Base-by-base conservation (phyloP, 495 filamentous ascomycete genomes). In the Xylaria telfairii region DNA sequence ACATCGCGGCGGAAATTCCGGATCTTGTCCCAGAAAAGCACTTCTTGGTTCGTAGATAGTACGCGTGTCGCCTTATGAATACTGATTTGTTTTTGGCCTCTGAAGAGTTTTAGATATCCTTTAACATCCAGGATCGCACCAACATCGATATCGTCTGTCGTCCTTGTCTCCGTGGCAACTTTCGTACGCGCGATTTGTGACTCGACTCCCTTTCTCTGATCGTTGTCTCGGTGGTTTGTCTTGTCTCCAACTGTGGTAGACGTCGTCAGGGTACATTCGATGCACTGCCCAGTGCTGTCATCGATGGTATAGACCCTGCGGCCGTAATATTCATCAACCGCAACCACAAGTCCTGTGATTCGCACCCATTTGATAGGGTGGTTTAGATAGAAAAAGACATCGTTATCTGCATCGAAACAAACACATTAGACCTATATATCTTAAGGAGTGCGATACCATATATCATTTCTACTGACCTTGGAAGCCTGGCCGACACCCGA, bases 301-400 rank as follows among this genome's bases (percentile, higher is more conserved):
- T 98, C 96, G 32, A 98, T 74, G 0, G 87, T 92, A 53, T 93
- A 87, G 67, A 92, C 80, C 24, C 85, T 88, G 69, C 86, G 87
- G 6, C 81, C 83, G 13, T 83, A 77, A 66, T 84, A 86, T 24
- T 93, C 88, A 69, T 93, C 90, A 65, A 94, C 83, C 15, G 92
- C 91, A 59, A 97, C 91, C 24, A 99, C 86, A 19, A 91, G 78
- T 15, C 95, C 96, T 28, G 91, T 86, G 21, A 98, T 74, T 71
- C 90, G 88, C 49, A 96, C 88, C 87, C 90, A 97, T 85, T 90
- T 90, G 70, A 98, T 91, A 0, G 96, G 96, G 79, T 98, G 94
- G 83, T 98, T 98, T 42, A 86, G 76, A 82, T 91, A 85, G 82
- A 95, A 94, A 82, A 88, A 96, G 24, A 95, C 81, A 74, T 90